These are phyloP conservation scores for Tolypocladium inflatum DNA, from an alignment of 2,329 filamentous ascomycete species.

Conservation along the genomic window DNA sequence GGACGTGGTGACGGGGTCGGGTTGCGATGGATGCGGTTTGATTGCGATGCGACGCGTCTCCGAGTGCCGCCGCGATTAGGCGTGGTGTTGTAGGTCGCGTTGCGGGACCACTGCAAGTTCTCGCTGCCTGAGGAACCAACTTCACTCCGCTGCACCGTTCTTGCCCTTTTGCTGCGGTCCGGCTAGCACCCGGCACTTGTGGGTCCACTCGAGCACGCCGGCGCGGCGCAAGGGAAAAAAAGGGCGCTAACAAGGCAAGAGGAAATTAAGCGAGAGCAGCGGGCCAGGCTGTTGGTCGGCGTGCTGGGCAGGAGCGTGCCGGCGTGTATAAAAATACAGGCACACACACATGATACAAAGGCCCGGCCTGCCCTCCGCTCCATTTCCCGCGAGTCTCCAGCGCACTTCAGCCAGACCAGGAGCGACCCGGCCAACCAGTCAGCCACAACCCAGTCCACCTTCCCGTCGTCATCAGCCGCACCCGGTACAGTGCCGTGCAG, in stretches of 20 bases:
- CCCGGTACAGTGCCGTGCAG: not conserved
- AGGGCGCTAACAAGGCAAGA: constrained; percentile 22
- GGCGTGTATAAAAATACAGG: constrained; percentile 37
- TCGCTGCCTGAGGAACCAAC: constrained; percentile 14
- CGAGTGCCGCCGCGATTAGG: constrained; percentile 2
- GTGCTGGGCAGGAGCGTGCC: constrained; percentile 8
- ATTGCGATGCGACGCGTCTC: constrained; percentile 11
- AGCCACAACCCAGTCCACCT: not conserved
- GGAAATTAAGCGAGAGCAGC: constrained; percentile 26
- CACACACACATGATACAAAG: constrained; percentile 32
- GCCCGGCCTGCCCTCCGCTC: constrained; percentile 33
- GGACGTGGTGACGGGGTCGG: constrained; percentile 4
- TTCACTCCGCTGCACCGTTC: not conserved
- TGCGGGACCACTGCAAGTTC: constrained; percentile 6
- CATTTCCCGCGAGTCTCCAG: constrained; percentile 18
- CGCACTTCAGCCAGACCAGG: constrained; percentile 1
- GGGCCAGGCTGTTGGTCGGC: constrained; percentile 24
- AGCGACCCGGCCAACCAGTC: not conserved
- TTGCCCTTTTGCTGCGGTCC: not conserved
- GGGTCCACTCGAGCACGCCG: not conserved
- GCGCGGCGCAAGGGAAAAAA: not conserved
- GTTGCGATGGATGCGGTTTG: constrained; percentile 1
- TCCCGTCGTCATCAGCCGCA: not conserved
- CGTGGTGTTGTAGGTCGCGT: constrained; percentile 11
- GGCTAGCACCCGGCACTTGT: not conserved